Evolutionary conservation across 2,329 filamentous ascomycete genomes (phyloP), one percentile per base, ranked within the genome.

Genomic region (Ophiognomonia clavigignenti-juglandacearum): DNA sequence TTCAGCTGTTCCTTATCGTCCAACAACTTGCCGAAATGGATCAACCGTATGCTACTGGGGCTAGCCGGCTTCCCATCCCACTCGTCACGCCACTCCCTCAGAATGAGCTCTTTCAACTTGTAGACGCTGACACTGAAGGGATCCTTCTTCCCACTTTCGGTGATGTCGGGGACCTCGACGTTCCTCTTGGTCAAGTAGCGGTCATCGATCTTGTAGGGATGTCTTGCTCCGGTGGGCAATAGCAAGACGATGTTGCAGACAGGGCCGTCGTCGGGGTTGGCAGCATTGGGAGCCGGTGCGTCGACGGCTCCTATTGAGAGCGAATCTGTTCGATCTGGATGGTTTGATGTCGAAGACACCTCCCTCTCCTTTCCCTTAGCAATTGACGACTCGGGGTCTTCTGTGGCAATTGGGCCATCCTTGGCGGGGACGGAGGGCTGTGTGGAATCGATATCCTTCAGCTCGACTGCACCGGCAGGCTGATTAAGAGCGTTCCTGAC

Each of bases 51-150:
- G 52, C 85, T 88, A 60, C 84, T 92, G 10, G 92, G 91, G 61
- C 88, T 93, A 22, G 86, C 82, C 2, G 92, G 92, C 60, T 87
- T 84, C 14, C 83, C 71, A 59, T 96, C 91, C 92, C 92, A 96
- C 62, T 96, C 88, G 58, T 83, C 84, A 56, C 89, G 78, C 92
- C 92, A 97, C 64, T 96, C 91, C 58, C 88, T 78, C 71, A 93
- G 79, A 62, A 97, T 96, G 61, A 96, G 72, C 69, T 96, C 90
- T 68, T 96, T 96, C 55, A 97, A 71, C 3, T 88, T 95, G 64
- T 96, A 96, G 42, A 96, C 85, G 56, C 88, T 95, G 68, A 97
- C 89, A 61, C 85, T 87, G 62, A 89, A 91, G 1, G 90, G 90
- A 61, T 96, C 89, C 54, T 79, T 75, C 52, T 68, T 74, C 26